Evolutionary conservation across 345 rosid genomes (phyloP).

Genomic region (Brassica incana): DNA sequence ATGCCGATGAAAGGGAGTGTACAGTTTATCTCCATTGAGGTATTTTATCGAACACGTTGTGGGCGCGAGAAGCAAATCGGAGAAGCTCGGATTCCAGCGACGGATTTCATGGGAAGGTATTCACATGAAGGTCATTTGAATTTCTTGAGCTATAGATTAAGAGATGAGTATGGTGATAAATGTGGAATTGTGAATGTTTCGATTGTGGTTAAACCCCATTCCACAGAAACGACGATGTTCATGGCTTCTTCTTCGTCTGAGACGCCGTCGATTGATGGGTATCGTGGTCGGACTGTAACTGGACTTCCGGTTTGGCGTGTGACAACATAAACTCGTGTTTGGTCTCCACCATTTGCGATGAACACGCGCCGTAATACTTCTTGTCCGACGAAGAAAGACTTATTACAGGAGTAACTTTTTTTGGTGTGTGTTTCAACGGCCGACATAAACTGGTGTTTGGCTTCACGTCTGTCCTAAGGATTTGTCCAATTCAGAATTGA

Average conservation of each 20-base stretch:
- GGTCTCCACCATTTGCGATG: neutral
- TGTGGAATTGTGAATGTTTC: slow-evolving; percentile 71
- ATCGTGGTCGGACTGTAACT: slow-evolving; percentile 18
- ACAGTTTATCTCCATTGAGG: slow-evolving; percentile 48
- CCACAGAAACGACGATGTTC: neutral
- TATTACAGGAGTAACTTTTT: neutral
- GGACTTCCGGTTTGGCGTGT: slow-evolving; percentile 32
- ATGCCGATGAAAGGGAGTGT: slow-evolving; percentile 34
- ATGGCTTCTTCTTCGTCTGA: slow-evolving; percentile 9
- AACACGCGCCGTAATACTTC: neutral
- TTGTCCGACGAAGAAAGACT: neutral
- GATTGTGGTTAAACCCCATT: slow-evolving; percentile 39
- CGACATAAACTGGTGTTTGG: neutral
- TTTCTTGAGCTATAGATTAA: slow-evolving; percentile 66
- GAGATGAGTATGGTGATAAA: slow-evolving; percentile 46
- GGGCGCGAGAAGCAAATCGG: slow-evolving; percentile 44
- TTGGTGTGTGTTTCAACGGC: neutral
- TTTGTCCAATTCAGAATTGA: neutral
- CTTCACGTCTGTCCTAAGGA: neutral
- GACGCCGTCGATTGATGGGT: slow-evolving; percentile 27
- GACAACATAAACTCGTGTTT: neutral
- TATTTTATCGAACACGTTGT: slow-evolving; percentile 43
- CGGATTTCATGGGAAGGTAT: slow-evolving; percentile 56
- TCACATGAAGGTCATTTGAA: slow-evolving; percentile 50
- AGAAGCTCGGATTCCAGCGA: slow-evolving; percentile 44